Percentiles rank a stretch among this genome's conserved stretches.
Conservation (phyloP, 176 grass and related monocot genomes). For the Oryza nivara region DNA sequence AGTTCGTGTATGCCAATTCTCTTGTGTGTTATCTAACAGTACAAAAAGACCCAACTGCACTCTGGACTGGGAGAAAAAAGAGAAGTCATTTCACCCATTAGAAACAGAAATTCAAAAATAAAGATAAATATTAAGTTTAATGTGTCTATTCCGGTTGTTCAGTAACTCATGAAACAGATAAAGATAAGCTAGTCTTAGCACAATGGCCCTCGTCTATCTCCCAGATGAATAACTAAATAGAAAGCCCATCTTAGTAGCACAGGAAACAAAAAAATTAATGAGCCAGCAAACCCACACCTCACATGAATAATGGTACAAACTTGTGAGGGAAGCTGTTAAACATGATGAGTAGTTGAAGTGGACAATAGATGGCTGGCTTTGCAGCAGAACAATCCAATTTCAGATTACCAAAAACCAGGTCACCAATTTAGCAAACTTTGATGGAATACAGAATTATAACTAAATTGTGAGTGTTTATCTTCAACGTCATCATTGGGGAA, state of each 20-base stretch:
- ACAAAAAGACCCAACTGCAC: not conserved
- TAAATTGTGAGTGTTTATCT: not conserved
- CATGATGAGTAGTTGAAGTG: not conserved
- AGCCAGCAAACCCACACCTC: not conserved
- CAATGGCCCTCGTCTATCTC: not conserved
- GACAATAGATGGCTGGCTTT: not conserved
- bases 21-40: constrained; percentile 13
- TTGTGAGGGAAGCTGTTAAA: not conserved
- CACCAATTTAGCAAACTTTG: not conserved
- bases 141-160: not conserved
- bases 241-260: not conserved
- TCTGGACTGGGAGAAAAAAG: not conserved
- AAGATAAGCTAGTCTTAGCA: not conserved
- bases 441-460: constrained; percentile 3
- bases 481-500: not conserved
- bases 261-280: not conserved
- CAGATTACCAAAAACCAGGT: not conserved
- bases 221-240: constrained; percentile 12
- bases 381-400: not conserved
- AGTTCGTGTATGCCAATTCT: constrained; percentile 10
- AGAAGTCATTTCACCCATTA: not conserved
- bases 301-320: too few relatives aligned
- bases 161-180: not conserved
- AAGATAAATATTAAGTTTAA: not conserved
- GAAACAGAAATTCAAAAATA: not conserved